Base-by-base conservation (phyloP, 2,329 filamentous ascomycete genomes). In the Alternaria ventricosa region DNA sequence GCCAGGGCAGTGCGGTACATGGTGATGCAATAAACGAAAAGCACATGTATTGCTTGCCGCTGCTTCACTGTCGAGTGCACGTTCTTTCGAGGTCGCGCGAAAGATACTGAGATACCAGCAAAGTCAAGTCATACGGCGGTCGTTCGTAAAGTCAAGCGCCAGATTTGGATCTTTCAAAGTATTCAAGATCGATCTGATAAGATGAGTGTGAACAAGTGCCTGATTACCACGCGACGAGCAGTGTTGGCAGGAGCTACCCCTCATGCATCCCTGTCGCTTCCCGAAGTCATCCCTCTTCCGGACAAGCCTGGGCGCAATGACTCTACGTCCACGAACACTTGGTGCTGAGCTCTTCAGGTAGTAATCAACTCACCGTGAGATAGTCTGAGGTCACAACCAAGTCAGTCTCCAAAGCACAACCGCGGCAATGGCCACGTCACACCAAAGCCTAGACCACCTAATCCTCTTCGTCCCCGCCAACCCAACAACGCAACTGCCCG, bases 381-480 rank as follows among this genome's bases (percentile, higher is more conserved):
- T 5, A 20, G 10, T 9, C 7, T 25, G 2, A 15, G 15, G 18
- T 5, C 2, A 22, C 18, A 2, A 15, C 9, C 7, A 23, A 25
- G 2, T 23, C 6, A 15, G 36, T 15, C 12, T 6, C n/a, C 8
- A 18, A 30, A 6, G 25, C 6, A n/a, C 15, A 13, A 43, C 7
- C 5, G 47, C 22, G 12, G 36, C 43, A 13, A 62, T 62, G 60
- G 23, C 50, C 18, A 10, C 55, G 10, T 30, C 27, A 25, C 22
- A 18, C n/a, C 70, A 75, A 36, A 74, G 78, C 43, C 78, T 91
- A 13, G 89, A 92, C 76, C 89, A 92, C 72, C 84, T 91, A 59
- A 86, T 91, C 65, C 82, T 92, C 57, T 84, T 91, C 3, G 79
- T 91, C 4, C 86, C 89, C 0, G 82, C 86, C 85, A 1, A 83